Base-by-base conservation (phyloP, 768 basidiomycete species). In the Suillus placidus region DNA sequence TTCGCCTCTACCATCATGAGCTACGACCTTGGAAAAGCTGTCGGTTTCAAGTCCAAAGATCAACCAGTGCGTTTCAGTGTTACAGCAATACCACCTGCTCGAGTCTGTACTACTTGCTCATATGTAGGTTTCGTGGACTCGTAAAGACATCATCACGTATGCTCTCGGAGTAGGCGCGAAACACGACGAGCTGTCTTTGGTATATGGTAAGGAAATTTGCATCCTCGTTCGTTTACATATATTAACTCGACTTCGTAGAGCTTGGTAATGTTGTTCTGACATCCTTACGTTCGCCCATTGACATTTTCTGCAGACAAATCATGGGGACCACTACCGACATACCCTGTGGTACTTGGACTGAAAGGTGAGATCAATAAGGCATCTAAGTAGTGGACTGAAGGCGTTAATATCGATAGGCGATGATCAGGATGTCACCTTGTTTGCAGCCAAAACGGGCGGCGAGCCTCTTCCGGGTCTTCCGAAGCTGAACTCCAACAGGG, bases 131-230 rank as follows among this genome's bases (percentile, higher is more conserved):
- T 77, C 85, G 1, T 95, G 94, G 94, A 93, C 91, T 73, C 88
- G 89, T 77, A 86, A 93, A 60, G 94, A 95, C 77, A 79, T 94
- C 20, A 78, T 95, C 66, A 84, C 87, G 2, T 95, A 94, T 69
- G 90, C 92, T 14, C 80, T 88, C 32, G 92, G 92, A 16, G 88
- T 95, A 43, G 94, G 94, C 16, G 92, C 92, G 18, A 93, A 92
- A 77, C 82, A 82, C 47, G 83, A 90, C 60, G 93, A 95, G 63
- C 83, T 86, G 55, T 78, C 82, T 6, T 83, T 92, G 55, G 82
- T 90, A 38, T 94, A 94, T 74, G 93, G 92, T 91, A 64, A 40
- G 83, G 71, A 10, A 20, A 6, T 3, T 5, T 3, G 30, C 23
- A 18, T 47, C 47, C 10, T 18, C 18, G 55, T 64, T 30, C n/a